These are phyloP conservation scores for Elsinoe arachidis DNA, from an alignment of 2,329 filamentous ascomycete genomes.

Conservation along the genomic window DNA sequence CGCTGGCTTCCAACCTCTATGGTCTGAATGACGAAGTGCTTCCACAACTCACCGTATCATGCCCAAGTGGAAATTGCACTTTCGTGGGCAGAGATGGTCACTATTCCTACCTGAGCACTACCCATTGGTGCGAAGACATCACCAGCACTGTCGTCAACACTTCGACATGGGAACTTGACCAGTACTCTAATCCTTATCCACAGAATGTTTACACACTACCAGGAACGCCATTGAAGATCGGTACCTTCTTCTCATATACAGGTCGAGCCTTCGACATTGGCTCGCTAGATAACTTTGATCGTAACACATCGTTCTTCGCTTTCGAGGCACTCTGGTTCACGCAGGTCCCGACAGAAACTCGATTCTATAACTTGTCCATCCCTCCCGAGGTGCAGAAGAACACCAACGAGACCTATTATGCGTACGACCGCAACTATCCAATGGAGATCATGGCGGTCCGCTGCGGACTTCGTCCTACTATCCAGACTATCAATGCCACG, in stretches of 20 bases:
- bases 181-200: background rate
- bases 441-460: background rate
- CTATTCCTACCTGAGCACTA: background rate
- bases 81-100: background rate
- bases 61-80: background rate
- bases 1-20: background rate
- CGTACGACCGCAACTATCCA: background rate
- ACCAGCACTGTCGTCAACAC: background rate
- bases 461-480: background rate
- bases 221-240: background rate
- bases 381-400: background rate
- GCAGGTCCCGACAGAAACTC: too few species aligned
- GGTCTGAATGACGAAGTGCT: background rate
- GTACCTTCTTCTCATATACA: too few species aligned
- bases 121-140: background rate
- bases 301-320: too few species aligned
- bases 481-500: background rate
- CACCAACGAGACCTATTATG: background rate
- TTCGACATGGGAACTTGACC: background rate
- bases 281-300: too few species aligned
- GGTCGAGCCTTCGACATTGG: too few species aligned
- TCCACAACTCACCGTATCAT: background rate
- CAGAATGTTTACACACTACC: background rate
- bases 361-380: too few species aligned
- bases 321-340: too few species aligned